phyloP scores from a whole-genome alignment of 2,329 filamentous ascomycete species.

The Leptographium radiaticola region DNA sequence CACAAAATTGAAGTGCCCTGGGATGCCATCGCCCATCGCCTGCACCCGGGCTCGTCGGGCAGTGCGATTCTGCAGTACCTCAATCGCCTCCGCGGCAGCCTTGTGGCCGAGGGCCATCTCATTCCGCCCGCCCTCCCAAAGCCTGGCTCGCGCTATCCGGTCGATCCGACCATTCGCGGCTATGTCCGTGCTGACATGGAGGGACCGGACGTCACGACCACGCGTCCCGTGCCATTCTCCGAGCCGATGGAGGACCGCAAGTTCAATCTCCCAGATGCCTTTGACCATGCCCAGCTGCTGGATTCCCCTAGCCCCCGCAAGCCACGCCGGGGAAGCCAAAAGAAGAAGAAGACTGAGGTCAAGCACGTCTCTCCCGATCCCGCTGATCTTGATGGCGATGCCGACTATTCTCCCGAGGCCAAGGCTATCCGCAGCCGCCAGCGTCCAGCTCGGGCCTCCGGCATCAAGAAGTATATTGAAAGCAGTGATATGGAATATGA shows the following conservation, averaged over 20 bases:
- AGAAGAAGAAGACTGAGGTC: neutral
- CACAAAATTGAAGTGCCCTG: constrained; percentile 23
- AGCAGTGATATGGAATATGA: neutral
- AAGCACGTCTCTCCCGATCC: constrained; percentile 5
- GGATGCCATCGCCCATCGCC: constrained; percentile 25
- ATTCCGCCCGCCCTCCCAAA: constrained; percentile 24
- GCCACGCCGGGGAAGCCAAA: neutral
- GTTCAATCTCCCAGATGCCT: constrained; percentile 17
- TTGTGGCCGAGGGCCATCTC: constrained; percentile 26
- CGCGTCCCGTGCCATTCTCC: constrained; percentile 18
- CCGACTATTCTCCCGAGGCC: constrained; percentile 5
- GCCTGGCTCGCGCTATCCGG: constrained; percentile 8
- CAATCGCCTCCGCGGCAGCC: constrained; percentile 19
- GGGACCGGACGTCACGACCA: constrained; percentile 12
- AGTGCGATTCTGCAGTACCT: constrained; percentile 25
- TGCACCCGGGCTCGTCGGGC: constrained; percentile 27
- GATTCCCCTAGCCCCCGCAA: neutral
- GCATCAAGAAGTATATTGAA: neutral
- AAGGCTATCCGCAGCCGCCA: neutral
- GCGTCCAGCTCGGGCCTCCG: neutral
- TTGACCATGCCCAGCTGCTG: neutral
- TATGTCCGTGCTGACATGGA: constrained; percentile 17
- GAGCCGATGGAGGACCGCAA: constrained; percentile 21
- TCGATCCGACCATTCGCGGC: constrained; percentile 20
- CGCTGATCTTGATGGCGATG: constrained; percentile 6